Evolutionary conservation across 169 alveolate species (phyloP).

Genomic region (Plasmodium falciparum): DNA sequence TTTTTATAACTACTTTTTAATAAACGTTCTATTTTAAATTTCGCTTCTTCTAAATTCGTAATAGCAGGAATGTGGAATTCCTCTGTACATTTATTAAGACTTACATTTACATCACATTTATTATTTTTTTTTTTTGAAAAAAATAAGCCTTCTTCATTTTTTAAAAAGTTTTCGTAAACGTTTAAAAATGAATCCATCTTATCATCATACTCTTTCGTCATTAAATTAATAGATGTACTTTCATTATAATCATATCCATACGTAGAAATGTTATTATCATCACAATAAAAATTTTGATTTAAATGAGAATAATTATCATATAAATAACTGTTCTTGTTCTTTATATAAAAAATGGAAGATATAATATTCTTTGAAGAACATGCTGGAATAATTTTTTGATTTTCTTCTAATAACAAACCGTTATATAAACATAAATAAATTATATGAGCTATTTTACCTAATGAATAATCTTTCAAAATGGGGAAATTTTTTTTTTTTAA

Average conservation of each 20-base stretch:
- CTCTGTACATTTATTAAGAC: not conserved
- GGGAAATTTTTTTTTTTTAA: constrained; percentile 10
- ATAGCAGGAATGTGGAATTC: not conserved
- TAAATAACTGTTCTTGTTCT: not conserved
- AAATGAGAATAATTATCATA: not conserved
- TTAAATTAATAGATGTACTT: too few relatives aligned
- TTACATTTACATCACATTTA: not conserved
- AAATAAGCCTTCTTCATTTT: not conserved
- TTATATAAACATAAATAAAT: constrained; percentile 25
- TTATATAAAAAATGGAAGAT: constrained; percentile 14
- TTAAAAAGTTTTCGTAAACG: not conserved
- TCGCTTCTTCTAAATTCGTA: constrained; percentile 29
- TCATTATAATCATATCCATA: not conserved
- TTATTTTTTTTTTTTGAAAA: not conserved
- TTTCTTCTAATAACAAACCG: constrained; percentile 27
- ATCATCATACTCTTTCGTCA: too few relatives aligned
- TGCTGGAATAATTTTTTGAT: constrained; percentile 23
- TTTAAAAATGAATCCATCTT: constrained; percentile 3
- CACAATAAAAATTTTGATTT: too few relatives aligned
- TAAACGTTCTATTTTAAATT: constrained; percentile 2
- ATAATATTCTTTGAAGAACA: constrained; percentile 6
- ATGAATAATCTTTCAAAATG: constrained; percentile 18
- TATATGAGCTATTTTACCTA: constrained; percentile 45
- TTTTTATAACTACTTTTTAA: constrained; percentile 10
- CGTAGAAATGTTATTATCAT: not conserved